Evolutionary conservation across 2,329 filamentous ascomycete species (phyloP), one percentile per base, ranked within the genome.

Genomic region (Sclerotinia subarctica): DNA sequence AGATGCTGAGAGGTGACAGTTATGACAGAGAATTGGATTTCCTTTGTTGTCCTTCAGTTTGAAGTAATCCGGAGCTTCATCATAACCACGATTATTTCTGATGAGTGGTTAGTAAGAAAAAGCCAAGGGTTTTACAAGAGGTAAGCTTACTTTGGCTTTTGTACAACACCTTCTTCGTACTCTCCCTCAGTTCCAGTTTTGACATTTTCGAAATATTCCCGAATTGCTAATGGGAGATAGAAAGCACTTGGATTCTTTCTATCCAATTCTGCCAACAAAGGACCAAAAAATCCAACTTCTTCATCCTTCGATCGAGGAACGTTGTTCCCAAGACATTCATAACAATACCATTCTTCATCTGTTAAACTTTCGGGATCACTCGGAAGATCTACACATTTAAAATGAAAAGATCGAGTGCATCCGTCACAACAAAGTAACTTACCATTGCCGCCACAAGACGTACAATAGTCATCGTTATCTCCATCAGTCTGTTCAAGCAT

Each of bases 401-500:
- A 93, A 79, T 98, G 95, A 80, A 96, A 97, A 7, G 94, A 92
- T 73, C 92, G 88, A 70, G 90, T 87, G 80, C 95, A 99, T 71
- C 91, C 92, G 81, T 98, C 95, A 79, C 95, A 99, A 80, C 94
- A 97, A 72, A 98, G 85, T 71, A 99, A 86, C 73, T 93, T 88
- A 68, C 94, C 94, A 73, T 88, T 90, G 71, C 90, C 91, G 75
- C 90, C 88, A 80, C 95, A 99, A 57, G 93, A 88, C 70, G 90
- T 90, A 81, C 94, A 99, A 76, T 90, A 90, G 78, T 98, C 94
- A 78, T 95, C 92, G 78, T 96, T 96, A 71, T 97, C 90, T 73
- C 86, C 82, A 83, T 85, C 77, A 66, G 42, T 77, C 67, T 68
- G 53, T 65, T 52, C 60, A 71, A 69, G 66, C 67, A 73, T 71